Percentiles rank a stretch among this genome's conserved stretches.
Evolutionary conservation across 176 grass and related monocot species (phyloP).

Genomic region (Lolium multiflorum): DNA sequence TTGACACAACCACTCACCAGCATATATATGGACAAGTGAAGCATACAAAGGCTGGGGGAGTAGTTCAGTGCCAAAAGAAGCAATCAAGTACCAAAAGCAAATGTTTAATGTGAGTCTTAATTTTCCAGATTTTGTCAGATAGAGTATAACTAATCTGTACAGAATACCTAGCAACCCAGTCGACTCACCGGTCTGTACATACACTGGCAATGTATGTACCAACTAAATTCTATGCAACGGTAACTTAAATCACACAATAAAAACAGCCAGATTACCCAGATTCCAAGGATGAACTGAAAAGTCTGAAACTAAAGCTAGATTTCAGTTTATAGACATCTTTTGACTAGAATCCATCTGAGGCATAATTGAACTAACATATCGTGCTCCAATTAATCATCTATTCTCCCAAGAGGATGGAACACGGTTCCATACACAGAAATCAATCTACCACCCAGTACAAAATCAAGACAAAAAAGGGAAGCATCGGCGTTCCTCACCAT

Average conservation of each 20-base stretch:
- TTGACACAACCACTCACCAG: background rate
- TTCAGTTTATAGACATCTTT: background rate
- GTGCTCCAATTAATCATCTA: background rate
- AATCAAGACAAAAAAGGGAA: constrained; percentile 10
- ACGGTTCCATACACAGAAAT: background rate
- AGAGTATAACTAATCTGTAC: background rate
- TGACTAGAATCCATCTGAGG: background rate
- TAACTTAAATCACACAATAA: constrained; percentile 27
- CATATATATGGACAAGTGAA: background rate
- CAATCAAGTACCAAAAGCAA: background rate
- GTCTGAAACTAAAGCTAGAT: background rate
- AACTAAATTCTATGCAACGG: background rate
- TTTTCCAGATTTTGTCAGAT: background rate
- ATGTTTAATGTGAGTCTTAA: background rate
- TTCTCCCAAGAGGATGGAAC: background rate
- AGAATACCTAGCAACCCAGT: constrained; percentile 7
- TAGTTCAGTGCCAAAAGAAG: background rate
- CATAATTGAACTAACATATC: background rate
- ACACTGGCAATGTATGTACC: background rate
- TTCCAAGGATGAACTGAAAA: background rate
- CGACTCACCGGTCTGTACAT: background rate
- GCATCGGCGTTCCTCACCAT: constrained; percentile 52
- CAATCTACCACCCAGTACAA: background rate
- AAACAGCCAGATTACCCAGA: background rate
- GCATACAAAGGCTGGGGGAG: background rate